phyloP scores from a whole-genome alignment of 2,329 filamentous ascomycete genomes.

The Orbilia oligospora region DNA sequence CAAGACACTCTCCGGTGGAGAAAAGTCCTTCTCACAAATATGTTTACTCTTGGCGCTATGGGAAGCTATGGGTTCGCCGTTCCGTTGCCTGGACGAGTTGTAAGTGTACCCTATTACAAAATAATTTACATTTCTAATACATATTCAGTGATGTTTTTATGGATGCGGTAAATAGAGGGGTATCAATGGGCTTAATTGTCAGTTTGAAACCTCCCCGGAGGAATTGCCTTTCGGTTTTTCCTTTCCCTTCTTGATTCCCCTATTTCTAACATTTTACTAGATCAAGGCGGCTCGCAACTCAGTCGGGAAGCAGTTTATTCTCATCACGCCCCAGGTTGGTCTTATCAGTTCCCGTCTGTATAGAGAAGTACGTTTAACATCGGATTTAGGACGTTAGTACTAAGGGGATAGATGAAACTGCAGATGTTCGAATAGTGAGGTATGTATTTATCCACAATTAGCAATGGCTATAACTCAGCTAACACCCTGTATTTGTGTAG shows the following conservation, averaged over 20 bases:
- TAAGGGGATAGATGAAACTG: conserved; percentile 73
- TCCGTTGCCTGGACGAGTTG: conserved; percentile 96
- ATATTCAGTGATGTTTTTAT: conserved; percentile 86
- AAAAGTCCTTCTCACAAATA: conserved; percentile 98
- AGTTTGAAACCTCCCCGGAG: conserved; percentile 66
- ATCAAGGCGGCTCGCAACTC: conserved; percentile 87
- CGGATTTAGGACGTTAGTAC: conserved; percentile 67
- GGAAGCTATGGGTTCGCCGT: conserved; percentile 97
- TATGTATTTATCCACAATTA: conserved; percentile 66
- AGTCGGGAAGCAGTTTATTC: conserved; percentile 92
- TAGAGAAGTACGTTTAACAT: neutral
- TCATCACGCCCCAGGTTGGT: conserved; percentile 89
- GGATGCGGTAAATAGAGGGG: conserved; percentile 94
- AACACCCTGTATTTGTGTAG: conserved; percentile 62
- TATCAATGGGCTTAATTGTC: conserved; percentile 94
- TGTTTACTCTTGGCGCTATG: conserved; percentile 92
- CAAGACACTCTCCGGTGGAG: conserved; percentile 92
- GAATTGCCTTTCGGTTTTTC: neutral
- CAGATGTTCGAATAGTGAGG: conserved; percentile 84
- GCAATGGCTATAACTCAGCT: conserved; percentile 31
- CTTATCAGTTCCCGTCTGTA: conserved; percentile 69
- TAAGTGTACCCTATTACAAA: conserved; percentile 65
- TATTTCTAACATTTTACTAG: conserved; percentile 68
- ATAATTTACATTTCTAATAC: conserved; percentile 56
- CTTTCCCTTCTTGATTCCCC: neutral